Conservation (phyloP, 2,329 filamentous ascomycete species). For the Alternaria metachromatica region DNA sequence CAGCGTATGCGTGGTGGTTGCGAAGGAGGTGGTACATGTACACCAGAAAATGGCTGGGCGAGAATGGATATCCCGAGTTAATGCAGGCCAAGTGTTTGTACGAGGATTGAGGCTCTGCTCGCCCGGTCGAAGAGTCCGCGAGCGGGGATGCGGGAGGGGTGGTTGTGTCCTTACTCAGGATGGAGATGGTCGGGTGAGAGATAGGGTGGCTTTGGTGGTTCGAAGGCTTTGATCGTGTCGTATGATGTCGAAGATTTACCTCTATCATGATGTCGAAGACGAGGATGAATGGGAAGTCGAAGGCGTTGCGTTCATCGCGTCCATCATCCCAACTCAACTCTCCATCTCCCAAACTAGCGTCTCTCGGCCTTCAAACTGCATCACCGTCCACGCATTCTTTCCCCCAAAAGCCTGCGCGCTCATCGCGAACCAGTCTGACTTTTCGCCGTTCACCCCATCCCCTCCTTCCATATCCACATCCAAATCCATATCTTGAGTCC, state of each 20-base stretch:
- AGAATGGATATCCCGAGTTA: background rate
- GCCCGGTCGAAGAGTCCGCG: background rate
- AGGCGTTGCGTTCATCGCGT: background rate
- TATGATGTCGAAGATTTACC: background rate
- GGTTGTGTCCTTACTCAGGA: background rate
- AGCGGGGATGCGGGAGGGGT: background rate
- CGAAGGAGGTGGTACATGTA: background rate
- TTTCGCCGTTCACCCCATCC: constrained; percentile 8
- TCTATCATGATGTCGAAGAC: background rate
- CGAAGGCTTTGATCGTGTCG: background rate
- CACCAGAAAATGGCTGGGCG: background rate
- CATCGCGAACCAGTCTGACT: constrained; percentile 39
- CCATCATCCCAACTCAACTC: constrained; percentile 6
- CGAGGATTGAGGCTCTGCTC: background rate
- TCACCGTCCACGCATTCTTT: constrained; percentile 34
- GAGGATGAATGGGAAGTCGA: background rate
- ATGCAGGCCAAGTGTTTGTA: background rate
- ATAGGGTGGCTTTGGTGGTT: background rate
- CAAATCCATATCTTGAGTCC: constrained; percentile 17
- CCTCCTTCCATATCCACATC: constrained; percentile 13
- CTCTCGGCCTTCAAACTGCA: constrained; percentile 42
- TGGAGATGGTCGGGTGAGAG: background rate
- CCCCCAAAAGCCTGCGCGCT: constrained; percentile 41
- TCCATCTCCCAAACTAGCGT: constrained; percentile 45
- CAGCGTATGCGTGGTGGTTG: background rate